phyloP scores from a whole-genome alignment of 1,284 basidiomycete species.

The Tilletia walkeri region DNA sequence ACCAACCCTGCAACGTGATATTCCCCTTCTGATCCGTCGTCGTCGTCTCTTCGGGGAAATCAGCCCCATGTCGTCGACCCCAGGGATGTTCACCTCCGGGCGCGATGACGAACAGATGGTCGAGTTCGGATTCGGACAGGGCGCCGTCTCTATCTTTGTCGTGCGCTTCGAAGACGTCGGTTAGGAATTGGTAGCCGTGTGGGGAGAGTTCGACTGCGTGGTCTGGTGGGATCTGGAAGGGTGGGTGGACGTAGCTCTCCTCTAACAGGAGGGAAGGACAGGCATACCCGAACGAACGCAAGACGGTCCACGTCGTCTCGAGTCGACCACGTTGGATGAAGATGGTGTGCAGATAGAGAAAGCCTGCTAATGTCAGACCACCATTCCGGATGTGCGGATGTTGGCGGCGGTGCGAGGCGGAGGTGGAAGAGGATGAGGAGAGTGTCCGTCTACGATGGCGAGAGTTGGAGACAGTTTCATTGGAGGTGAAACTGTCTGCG shows the following conservation, averaged over 20 bases:
- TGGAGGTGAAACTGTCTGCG: constrained; percentile 20
- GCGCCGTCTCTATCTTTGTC: constrained; percentile 98
- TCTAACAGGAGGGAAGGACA: constrained; percentile 75
- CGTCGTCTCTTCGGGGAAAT: constrained; percentile 67
- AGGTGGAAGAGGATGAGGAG: constrained; percentile 26
- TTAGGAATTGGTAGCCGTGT: constrained; percentile 92
- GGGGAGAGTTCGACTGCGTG: constrained; percentile 93
- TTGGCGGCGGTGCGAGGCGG: constrained; percentile 10
- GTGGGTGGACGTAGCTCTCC: constrained; percentile 36
- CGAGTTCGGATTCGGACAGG: constrained; percentile 77
- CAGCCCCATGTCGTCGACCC: constrained; percentile 28
- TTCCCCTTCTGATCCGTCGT: constrained; percentile 83
- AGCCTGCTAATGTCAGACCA: constrained; percentile 85
- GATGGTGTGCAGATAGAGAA: constrained; percentile 89
- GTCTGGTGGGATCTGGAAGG: constrained; percentile 90
- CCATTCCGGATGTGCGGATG: constrained; percentile 57
- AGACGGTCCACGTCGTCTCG: constrained; percentile 96
- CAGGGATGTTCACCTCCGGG: constrained; percentile 62
- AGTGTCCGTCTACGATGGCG: constrained; percentile 17
- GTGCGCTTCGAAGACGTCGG: constrained; percentile 92
- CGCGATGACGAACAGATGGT: constrained; percentile 85
- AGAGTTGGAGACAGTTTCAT: constrained; percentile 33
- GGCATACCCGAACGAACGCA: constrained; percentile 92
- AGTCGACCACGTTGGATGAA: constrained; percentile 95
- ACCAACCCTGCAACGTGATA: constrained; percentile 93